Conservation (phyloP, 768 basidiomycete genomes). For the Coprinopsis marcescibilis region DNA sequence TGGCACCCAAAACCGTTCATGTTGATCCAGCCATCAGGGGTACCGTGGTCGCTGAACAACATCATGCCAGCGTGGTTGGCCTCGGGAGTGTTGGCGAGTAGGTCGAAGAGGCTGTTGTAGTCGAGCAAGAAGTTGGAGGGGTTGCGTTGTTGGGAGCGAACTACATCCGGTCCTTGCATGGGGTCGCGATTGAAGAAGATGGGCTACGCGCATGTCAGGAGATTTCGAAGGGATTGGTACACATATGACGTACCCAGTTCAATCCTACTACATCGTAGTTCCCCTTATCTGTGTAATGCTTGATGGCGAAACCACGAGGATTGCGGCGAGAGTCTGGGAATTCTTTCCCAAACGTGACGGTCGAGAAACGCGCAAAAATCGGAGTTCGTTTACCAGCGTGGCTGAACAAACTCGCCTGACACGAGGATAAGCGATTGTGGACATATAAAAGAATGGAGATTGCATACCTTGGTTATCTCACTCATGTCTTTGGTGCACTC, state of each 20-base stretch:
- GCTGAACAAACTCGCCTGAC: conserved; percentile 8
- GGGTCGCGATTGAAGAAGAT: conserved; percentile 12
- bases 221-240: neutral
- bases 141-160: conserved; percentile 12
- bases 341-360: conserved; percentile 12
- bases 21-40: conserved; percentile 9
- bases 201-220: neutral
- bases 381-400: conserved; percentile 8
- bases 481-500: conserved; percentile 12
- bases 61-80: conserved; percentile 12
- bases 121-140: conserved; percentile 9
- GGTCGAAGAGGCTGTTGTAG: conserved; percentile 11
- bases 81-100: conserved; percentile 12
- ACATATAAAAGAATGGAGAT: neutral
- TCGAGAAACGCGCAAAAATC: conserved; percentile 11
- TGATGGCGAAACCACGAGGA: conserved; percentile 12
- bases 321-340: conserved; percentile 12
- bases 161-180: conserved; percentile 11
- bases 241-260: conserved; percentile 5
- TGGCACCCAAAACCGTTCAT: conserved; percentile 12
- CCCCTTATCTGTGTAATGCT: conserved; percentile 13
- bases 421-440: too few species aligned
- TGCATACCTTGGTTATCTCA: conserved; percentile 7
- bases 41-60: conserved; percentile 12
- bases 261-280: conserved; percentile 12